Base-by-base conservation (phyloP, 2,329 filamentous ascomycete species). In the Botryotinia convoluta region DNA sequence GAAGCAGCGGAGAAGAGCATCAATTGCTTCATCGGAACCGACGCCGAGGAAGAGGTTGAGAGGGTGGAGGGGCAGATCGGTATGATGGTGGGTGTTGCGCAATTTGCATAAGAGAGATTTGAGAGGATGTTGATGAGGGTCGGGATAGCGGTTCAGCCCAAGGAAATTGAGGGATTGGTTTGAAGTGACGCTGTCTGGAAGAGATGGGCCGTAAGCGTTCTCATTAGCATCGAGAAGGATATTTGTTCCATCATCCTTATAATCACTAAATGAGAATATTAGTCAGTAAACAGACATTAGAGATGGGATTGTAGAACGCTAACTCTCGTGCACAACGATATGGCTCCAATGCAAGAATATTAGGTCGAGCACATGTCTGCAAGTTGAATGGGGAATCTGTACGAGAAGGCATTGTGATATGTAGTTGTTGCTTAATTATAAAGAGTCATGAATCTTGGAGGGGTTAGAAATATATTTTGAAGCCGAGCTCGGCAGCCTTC, bases 201-300 rank as follows among this genome's bases (percentile, higher is more conserved):
- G 85, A 2, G 93, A 92, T 0, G 96, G 95, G 0, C 96, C 96
- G 80, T 92, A 98, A 74, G 96, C 94, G 81, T 99, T 99, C 85
- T 99, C 96, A 80, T 99, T 99, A 78, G 96, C 96, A 82, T 99
- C 96, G 77, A 99, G 92, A 70, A 99, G 91, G 79, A 98, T 90
- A 81, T 98, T 98, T 74, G 91, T 95, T 78, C 96, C 96, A 81
- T 99, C 93, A 82, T 99, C 95, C 85, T 99, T 98, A 88, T 99
- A 98, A 88, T 99, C 96, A 85, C 94, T 97, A 81, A 51, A 61
- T 22, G 37, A 18, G 12, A 69, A 65, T 77, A 78, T 81, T 77
- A 84, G 77, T 82, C 77, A 77, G 73, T 57, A 20, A 42, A 42
- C 35, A 32, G 18, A 70, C 4, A 35, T 42, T 7, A 7, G 18